Percentiles rank a stretch among this genome's conserved stretches.
These are phyloP conservation scores for Coemansia sp. DNA, from an alignment of 192 early-diverging fungal genomes.

Conservation along the genomic window DNA sequence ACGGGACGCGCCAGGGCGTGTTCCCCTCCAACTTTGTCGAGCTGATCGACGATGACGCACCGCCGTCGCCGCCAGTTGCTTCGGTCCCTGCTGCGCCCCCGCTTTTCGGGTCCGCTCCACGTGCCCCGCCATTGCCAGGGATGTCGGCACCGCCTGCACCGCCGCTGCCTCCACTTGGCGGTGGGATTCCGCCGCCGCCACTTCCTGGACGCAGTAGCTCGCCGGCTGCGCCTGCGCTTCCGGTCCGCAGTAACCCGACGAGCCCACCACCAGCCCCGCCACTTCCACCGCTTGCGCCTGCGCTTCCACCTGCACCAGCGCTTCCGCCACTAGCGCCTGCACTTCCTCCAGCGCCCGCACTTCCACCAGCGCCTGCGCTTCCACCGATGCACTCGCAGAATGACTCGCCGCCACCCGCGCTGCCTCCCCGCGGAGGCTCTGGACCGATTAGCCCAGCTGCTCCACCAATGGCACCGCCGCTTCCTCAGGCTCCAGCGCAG, in stretches of 20 bases:
- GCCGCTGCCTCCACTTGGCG: constrained; percentile 15
- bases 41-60: constrained; percentile 43
- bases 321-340: constrained; percentile 11
- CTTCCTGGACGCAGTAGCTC: constrained; percentile 2
- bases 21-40: constrained; percentile 80
- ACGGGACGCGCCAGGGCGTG: constrained; percentile 71
- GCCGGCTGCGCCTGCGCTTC: constrained; percentile 15
- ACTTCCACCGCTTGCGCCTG: background rate
- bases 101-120: background rate
- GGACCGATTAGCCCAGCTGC: constrained; percentile 10
- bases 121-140: constrained; percentile 1
- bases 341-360: background rate
- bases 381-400: constrained; percentile 1
- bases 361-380: constrained; percentile 8
- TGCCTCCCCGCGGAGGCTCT: constrained; percentile 15
- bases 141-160: constrained; percentile 6
- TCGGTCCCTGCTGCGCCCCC: constrained; percentile 1
- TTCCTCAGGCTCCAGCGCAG: constrained; percentile 9
- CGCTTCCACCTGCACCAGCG: background rate
- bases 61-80: background rate
- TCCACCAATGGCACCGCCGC: constrained; percentile 22
- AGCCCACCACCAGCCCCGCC: constrained; percentile 4
- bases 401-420: background rate
- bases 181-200: background rate
- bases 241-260: background rate